Conservation (phyloP, 2,329 filamentous ascomycete species). For the Fusarium subtropicale region DNA sequence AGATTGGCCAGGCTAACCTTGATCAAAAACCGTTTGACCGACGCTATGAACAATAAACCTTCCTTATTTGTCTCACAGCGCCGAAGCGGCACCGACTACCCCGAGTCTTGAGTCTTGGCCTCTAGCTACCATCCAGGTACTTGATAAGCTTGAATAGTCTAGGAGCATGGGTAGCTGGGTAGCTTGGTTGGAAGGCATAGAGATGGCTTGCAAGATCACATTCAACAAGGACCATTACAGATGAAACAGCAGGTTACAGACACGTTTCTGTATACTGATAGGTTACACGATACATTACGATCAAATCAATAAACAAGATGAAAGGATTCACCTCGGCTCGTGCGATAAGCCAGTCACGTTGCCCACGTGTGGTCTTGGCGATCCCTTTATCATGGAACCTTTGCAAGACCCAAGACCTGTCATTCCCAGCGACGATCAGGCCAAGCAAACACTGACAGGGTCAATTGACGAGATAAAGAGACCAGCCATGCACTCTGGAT, state of each 20-base stretch:
- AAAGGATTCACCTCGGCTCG: slow-evolving; percentile 12
- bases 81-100: slow-evolving; percentile 11
- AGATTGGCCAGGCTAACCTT: neutral
- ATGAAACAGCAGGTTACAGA: neutral
- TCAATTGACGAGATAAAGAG: slow-evolving; percentile 31
- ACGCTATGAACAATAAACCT: slow-evolving; percentile 31
- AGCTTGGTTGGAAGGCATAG: neutral
- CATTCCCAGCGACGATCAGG: slow-evolving; percentile 17
- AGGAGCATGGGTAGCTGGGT: neutral
- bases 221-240: neutral
- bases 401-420: slow-evolving; percentile 17
- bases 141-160: too few relatives aligned
- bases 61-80: slow-evolving; percentile 30
- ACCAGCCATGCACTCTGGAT: slow-evolving; percentile 14
- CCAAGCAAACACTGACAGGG: slow-evolving; percentile 11
- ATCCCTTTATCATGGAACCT: slow-evolving; percentile 32
- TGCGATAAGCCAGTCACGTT: slow-evolving; percentile 42
- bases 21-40: slow-evolving; percentile 13
- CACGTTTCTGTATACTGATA: slow-evolving; percentile 2
- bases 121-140: neutral
- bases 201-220: neutral
- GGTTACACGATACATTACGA: neutral
- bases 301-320: neutral
- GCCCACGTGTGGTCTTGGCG: slow-evolving; percentile 48
- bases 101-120: slow-evolving; percentile 8